Percentiles rank a stretch among this genome's conserved stretches.
Conservation (phyloP, 306 rosid species). For the Acacia acuminata region DNA sequence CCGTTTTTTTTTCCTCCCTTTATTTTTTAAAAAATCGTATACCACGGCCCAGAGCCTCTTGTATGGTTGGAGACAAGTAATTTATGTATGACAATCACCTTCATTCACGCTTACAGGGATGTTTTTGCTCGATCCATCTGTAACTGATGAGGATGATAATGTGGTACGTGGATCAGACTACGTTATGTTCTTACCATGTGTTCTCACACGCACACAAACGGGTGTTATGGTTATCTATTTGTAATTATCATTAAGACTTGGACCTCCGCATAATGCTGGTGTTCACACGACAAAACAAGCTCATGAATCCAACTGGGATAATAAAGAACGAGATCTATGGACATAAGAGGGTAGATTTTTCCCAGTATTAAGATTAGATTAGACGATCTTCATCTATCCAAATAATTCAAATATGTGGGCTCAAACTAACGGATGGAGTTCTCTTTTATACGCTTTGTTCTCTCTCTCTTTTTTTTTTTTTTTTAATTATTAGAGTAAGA, state of each 20-base stretch:
- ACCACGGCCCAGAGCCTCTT: background rate
- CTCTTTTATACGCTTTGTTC: no score
- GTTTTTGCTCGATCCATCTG: background rate
- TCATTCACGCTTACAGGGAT: background rate
- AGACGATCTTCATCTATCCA: background rate
- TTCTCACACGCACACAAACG: no score
- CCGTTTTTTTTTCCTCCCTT: background rate
- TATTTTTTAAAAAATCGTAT: background rate
- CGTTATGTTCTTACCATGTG: no score
- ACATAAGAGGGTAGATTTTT: background rate
- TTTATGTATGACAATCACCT: background rate
- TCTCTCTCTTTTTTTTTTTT: no score
- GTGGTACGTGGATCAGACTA: background rate
- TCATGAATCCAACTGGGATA: background rate
- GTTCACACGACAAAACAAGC: background rate
- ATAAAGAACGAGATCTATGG: background rate
- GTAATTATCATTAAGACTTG: no score
- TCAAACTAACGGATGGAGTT: background rate
- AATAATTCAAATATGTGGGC: background rate
- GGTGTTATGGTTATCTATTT: no score
- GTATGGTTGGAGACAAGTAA: background rate
- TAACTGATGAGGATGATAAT: background rate
- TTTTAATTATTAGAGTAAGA: no score
- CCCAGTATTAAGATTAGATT: background rate
- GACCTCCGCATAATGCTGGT: background rate